Percentiles rank a stretch among this genome's conserved stretches.
Conservation (phyloP, 306 rosid genomes). For the Pueraria montana region DNA sequence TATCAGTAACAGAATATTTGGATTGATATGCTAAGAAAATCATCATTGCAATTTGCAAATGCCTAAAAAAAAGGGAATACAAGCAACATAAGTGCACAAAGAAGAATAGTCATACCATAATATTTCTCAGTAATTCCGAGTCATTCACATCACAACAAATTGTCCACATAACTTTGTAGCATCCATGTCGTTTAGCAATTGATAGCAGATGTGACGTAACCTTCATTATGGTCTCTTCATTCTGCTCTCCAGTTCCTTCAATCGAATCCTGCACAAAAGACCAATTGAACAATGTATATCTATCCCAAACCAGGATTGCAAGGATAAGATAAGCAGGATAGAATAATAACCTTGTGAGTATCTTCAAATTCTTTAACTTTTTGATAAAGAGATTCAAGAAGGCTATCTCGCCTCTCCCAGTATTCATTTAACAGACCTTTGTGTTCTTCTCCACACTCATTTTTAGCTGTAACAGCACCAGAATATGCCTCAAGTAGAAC, state of each 20-base stretch:
- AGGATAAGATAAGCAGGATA: slow-evolving; percentile 37
- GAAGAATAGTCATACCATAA: slow-evolving; percentile 73
- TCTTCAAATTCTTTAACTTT: slow-evolving; percentile 70
- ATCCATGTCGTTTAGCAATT: slow-evolving; percentile 87
- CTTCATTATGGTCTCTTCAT: slow-evolving; percentile 64
- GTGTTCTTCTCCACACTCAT: slow-evolving; percentile 80
- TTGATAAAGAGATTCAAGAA: slow-evolving; percentile 77
- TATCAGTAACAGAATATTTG: neutral
- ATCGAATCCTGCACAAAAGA: slow-evolving; percentile 65
- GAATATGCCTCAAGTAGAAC: slow-evolving; percentile 88
- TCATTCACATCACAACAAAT: slow-evolving; percentile 87
- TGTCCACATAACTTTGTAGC: slow-evolving; percentile 86
- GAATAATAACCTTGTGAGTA: slow-evolving; percentile 67
- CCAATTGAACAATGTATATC: slow-evolving; percentile 47
- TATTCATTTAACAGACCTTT: slow-evolving; percentile 80
- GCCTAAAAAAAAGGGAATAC: slow-evolving; percentile 17
- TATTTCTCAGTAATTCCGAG: slow-evolving; percentile 74
- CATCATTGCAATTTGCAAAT: slow-evolving; percentile 34
- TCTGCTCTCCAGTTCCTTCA: slow-evolving; percentile 65
- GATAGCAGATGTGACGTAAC: slow-evolving; percentile 71
- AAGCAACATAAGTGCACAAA: slow-evolving; percentile 9
- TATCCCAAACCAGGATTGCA: slow-evolving; percentile 44
- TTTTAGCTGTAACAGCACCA: slow-evolving; percentile 90
- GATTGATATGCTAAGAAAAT: slow-evolving; percentile 22
- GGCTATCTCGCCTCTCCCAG: slow-evolving; percentile 89